phyloP scores from a whole-genome alignment of 179 eudicot genomes.

The Silene vulgaris region DNA sequence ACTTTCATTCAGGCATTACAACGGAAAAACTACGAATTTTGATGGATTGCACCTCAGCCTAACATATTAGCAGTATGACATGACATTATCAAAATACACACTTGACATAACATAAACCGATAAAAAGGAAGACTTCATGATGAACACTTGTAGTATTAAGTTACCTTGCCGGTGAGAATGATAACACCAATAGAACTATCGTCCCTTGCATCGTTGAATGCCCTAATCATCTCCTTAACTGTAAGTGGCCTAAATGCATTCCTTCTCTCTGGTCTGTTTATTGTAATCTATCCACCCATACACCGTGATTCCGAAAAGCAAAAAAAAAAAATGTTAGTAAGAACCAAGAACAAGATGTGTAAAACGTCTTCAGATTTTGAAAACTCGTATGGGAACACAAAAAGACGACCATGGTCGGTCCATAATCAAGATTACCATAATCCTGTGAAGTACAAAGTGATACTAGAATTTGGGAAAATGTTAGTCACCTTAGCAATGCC shows the following conservation, averaged over 20 bases:
- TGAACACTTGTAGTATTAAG: background rate
- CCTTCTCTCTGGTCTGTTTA: slow-evolving; percentile 89
- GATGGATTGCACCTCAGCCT: background rate
- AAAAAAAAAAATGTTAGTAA: background rate
- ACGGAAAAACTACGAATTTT: background rate
- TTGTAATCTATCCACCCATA: slow-evolving; percentile 54
- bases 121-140: background rate
- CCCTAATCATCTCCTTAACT: slow-evolving; percentile 74
- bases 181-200: slow-evolving; percentile 77
- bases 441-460: background rate
- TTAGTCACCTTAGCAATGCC: slow-evolving; percentile 79
- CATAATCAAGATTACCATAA: too few species aligned
- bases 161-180: slow-evolving; percentile 89
- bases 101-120: background rate
- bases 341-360: background rate
- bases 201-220: slow-evolving; percentile 88
- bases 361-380: too few species aligned
- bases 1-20: background rate
- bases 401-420: too few species aligned
- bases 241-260: slow-evolving; percentile 91
- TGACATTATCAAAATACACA: background rate
- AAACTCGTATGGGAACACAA: too few species aligned
- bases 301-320: background rate
- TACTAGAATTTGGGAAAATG: background rate
- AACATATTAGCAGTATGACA: background rate